A percentile compares a stretch with the other conserved stretches of the same genome.
Conservation (phyloP, 768 basidiomycete species). For the Dacryopinax spathularia region DNA sequence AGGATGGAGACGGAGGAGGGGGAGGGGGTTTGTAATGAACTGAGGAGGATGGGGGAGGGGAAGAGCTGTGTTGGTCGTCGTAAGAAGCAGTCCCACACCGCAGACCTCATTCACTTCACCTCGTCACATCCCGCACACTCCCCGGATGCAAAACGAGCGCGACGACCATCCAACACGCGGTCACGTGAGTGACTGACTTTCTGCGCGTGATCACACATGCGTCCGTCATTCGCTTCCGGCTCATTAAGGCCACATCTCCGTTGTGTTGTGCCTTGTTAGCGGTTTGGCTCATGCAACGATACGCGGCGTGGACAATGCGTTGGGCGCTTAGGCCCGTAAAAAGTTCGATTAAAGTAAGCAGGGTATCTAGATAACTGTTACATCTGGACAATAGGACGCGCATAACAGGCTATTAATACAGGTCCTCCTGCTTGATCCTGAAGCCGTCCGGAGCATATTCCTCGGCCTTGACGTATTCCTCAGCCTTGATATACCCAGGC, state of each 20-base stretch:
- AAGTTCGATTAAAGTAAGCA: too few relatives aligned
- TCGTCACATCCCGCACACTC: neutral
- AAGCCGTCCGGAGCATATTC: neutral
- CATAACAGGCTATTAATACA: neutral
- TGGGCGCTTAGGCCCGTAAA: neutral
- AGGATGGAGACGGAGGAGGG: neutral
- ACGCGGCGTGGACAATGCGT: too few relatives aligned
- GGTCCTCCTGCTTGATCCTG: neutral
- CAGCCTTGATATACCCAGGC: too few relatives aligned
- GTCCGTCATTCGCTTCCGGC: neutral
- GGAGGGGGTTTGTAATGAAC: too few relatives aligned
- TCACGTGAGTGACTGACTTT: neutral
- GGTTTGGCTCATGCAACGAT: neutral
- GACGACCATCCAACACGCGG: neutral
- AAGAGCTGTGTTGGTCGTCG: neutral
- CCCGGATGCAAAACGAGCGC: neutral
- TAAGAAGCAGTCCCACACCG: neutral
- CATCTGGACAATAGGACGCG: neutral
- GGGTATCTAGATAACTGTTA: neutral
- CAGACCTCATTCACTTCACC: neutral
- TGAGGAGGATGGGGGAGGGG: neutral
- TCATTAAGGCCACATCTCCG: neutral
- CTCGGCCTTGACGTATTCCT: neutral
- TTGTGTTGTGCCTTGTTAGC: neutral
- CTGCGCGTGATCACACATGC: constrained; percentile 1